These are phyloP conservation scores for Cydonia oblonga DNA, from an alignment of 331 rosid species.

Conservation along the genomic window DNA sequence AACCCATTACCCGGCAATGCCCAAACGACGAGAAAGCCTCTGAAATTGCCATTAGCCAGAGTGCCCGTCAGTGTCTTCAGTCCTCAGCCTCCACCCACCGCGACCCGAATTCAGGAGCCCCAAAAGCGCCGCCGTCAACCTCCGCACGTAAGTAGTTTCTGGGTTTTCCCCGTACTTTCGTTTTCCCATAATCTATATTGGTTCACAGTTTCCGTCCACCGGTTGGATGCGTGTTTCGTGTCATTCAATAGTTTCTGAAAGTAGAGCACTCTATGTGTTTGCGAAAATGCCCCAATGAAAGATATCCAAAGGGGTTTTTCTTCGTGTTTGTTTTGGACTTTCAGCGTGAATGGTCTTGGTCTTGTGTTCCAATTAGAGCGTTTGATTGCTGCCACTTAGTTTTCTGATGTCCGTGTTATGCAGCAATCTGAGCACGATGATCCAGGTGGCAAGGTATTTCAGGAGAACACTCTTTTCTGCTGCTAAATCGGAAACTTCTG, in stretches of 20 bases:
- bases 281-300: constrained; percentile 6
- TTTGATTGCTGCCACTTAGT: background rate
- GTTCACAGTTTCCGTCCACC: background rate
- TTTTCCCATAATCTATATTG: background rate
- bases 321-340: background rate
- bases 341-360: background rate
- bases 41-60: background rate
- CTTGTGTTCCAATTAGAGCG: too few relatives aligned
- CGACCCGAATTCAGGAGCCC: background rate
- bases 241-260: background rate
- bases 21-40: background rate
- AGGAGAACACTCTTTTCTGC: constrained; percentile 57
- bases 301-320: background rate
- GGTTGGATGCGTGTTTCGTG: background rate
- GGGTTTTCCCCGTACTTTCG: background rate
- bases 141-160: background rate
- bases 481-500: constrained; percentile 49
- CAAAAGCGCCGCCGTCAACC: background rate
- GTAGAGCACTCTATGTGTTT: background rate
- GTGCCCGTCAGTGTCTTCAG: background rate
- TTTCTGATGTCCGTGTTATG: background rate
- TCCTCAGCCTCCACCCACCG: background rate
- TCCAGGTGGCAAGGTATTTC: constrained; percentile 56
- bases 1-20: background rate
- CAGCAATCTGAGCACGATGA: constrained; percentile 23